Base-by-base conservation (phyloP, 306 rosid genomes). In the Purshia tridentata region DNA sequence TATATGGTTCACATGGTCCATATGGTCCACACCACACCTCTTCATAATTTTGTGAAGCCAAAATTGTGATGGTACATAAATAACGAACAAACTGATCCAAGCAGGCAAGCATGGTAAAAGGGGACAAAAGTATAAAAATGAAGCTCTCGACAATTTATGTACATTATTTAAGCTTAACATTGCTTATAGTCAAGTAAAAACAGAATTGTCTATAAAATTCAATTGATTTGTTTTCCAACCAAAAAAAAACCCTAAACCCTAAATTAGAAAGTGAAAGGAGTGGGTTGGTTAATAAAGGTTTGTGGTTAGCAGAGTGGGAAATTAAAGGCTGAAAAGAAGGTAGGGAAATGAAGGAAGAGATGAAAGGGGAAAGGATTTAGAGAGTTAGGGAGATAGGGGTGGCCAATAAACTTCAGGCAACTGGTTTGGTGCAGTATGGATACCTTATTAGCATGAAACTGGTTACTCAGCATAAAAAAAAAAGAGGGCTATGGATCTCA, bases 401-500 rank as follows among this genome's bases (percentile, higher is more conserved):
- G 40, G 65, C 52, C 59, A 51, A 23, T 20, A 66, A 60, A 68
- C 15, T 15, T 44, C 20, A 19, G 68, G 68, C 73, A 63, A n/a
- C n/a, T n/a, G n/a, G n/a, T 55, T 22, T 9, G 46, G 69, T 39
- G 67, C 72, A 78, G 68, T 59, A 72, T 78, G 39, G 78, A 58
- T 58, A 47, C 74, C 78, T 72, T 78, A 50, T 72, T 78, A 50
- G 76, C 72, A 51, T 75, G 72, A 72, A 70, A 19, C 62, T 65
- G 46, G 66, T 7, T 63, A 65, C 70, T 59, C 77, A 50, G 82
- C 78, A 66, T 15, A 66, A 69, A 78, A 72, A 57, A 66, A 69
- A 78, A 72, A 57, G 70, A 72, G 77, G 81, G 48, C 58, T 59
- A 5, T 35, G 9, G 68, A 20, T 69, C 52, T 48, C 45, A 70